Evolutionary conservation across 1,139 yeast genomes (phyloP), one percentile per base, ranked within the genome.

Genomic region (Sugiyamaella sp.): DNA sequence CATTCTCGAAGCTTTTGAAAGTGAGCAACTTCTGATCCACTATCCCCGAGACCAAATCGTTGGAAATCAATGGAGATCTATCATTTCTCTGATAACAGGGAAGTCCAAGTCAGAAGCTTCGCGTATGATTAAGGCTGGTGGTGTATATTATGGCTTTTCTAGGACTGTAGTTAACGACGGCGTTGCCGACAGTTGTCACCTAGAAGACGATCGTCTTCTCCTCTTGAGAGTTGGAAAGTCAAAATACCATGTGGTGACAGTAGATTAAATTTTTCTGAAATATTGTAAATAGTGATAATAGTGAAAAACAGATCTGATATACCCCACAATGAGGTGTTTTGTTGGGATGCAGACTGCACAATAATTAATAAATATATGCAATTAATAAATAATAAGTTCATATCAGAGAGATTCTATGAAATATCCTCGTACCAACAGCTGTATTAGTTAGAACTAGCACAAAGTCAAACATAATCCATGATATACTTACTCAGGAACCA

Each of bases 161-260:
- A 84, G 85, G 58, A 71, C 80, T 5, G 69, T 65, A 19, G 82
- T 80, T 38, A 77, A 78, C 5, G 80, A 79, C 51, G 71, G 80
- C 1, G 68, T 80, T 48, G 73, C 81, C 38, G 78, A 76, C 32
- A 72, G 70, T 21, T 74, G 72, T 37, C 82, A 80, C 59, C 69
- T 86, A 57, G 74, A 86, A 20, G 93, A 84, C 39, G 82, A 73
- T 8, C 77, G 75, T 55, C 72, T 90, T 51, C 69, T 91, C 60
- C 71, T 91, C 45, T 68, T 90, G 8, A 79, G 96, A 60, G 71
- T 84, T 3, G 98, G 98, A 2, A 93, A 91, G 47, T 51, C 61
- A 6, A 53, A 54, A 27, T 65, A 64, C 54, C 43, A 54, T 29
- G 63, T 63, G 8, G 58, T 62, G 19, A 53, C 53, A 39, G 57